A percentile compares a stretch with the other conserved stretches of the same genome.
Conservation (phyloP, 2,329 filamentous ascomycete genomes). For the Arthrinium puccinioides region DNA sequence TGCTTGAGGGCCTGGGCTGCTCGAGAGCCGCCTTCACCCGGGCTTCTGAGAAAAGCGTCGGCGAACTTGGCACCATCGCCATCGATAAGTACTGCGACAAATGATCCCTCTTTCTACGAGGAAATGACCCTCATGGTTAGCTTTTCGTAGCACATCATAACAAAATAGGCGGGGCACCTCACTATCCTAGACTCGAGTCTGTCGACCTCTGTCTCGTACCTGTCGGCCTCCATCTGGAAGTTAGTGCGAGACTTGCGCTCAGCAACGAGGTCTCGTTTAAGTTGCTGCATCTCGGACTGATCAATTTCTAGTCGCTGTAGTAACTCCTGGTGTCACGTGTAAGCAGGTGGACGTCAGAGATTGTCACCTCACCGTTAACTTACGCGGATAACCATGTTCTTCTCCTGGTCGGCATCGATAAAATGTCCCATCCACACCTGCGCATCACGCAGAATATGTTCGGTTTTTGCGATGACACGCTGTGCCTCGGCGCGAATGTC, state of each 20-base stretch:
- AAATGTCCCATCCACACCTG: conserved; percentile 6
- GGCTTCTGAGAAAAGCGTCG: conserved; percentile 21
- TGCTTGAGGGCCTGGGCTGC: conserved; percentile 23
- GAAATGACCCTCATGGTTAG: no score
- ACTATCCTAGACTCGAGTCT: conserved; percentile 7
- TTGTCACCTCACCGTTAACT: background rate
- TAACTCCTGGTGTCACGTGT: conserved; percentile 1
- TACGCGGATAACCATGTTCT: conserved; percentile 7
- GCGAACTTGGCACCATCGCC: conserved; percentile 27
- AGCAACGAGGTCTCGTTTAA: conserved; percentile 5
- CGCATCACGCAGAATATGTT: conserved; percentile 4
- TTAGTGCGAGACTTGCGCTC: conserved; percentile 8
- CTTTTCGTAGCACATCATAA: background rate
- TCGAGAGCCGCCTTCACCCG: conserved; percentile 17
- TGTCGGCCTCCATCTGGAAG: conserved; percentile 7
- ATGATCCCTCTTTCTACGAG: conserved; percentile 20
- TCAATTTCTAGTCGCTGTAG: conserved; percentile 3
- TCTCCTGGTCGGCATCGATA: conserved; percentile 4
- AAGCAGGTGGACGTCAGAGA: background rate
- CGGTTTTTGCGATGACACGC: conserved; percentile 2
- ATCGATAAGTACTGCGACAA: conserved; percentile 25
- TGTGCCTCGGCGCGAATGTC: conserved; percentile 3
- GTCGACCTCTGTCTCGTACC: background rate
- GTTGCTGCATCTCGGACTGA: conserved; percentile 4
- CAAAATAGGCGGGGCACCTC: background rate